Percentiles rank a stretch among this genome's conserved stretches.
Evolutionary conservation across 2,329 filamentous ascomycete species (phyloP).

Genomic region (Colletotrichum higginsianum): DNA sequence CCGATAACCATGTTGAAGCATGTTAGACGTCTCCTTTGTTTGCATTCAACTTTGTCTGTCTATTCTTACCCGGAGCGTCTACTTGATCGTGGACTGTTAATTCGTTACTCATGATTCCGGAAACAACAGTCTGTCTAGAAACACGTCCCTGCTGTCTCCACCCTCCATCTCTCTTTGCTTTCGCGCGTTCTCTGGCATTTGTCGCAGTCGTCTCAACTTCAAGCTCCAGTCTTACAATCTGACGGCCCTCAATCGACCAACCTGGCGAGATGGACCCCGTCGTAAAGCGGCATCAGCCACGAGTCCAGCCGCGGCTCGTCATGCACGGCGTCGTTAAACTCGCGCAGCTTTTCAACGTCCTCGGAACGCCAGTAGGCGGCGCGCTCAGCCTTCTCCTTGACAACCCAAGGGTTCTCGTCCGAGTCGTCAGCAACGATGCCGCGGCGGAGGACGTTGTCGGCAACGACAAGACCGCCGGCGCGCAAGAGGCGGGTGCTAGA

Average conservation of each 20-base stretch:
- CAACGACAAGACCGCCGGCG: conserved; percentile 65
- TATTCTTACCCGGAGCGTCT: background rate
- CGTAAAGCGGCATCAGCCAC: conserved; percentile 60
- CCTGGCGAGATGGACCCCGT: conserved; percentile 58
- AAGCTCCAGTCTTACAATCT: background rate
- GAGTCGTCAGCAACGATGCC: conserved; percentile 61
- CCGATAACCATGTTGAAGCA: too few species aligned
- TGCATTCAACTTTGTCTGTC: background rate
- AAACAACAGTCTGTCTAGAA: background rate
- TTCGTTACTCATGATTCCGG: background rate
- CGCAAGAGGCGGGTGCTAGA: conserved; percentile 59
- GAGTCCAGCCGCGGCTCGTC: conserved; percentile 55
- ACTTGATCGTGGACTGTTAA: too few species aligned
- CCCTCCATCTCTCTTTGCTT: background rate
- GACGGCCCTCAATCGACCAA: conserved; percentile 50
- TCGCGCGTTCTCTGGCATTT: too few species aligned
- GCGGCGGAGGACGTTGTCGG: conserved; percentile 67
- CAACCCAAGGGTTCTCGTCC: conserved; percentile 41
- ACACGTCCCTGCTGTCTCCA: too few species aligned
- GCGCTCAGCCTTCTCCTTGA: conserved; percentile 31
- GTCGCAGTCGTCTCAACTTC: background rate
- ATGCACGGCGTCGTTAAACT: conserved; percentile 44
- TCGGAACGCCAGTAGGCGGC: conserved; percentile 43
- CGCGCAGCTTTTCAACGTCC: conserved; percentile 42
- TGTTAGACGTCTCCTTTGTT: background rate